Evolutionary conservation across 129 eudicot genomes (phyloP), one percentile per base, ranked within the genome.

Genomic region (carrot (Daucus carota)): DNA sequence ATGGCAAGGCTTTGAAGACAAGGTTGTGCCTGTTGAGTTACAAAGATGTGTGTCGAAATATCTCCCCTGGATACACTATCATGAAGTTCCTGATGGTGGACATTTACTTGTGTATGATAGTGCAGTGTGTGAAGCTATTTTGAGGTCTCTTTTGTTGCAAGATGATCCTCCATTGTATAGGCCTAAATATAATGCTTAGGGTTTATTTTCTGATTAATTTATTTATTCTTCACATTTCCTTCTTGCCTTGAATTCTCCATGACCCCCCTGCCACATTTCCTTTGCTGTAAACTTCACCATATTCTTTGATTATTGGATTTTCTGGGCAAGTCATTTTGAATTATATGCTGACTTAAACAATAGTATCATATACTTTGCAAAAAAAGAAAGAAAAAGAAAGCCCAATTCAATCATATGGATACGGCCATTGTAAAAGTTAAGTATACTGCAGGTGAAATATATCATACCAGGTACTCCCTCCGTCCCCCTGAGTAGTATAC

Each of bases 71-170:
- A 92, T 92, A 33, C 78, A 85, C 74, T 92, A 95, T 80, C 96
- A 92, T 79, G 99, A 95, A 84, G 96, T 95, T 47, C 88, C 90
- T 63, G 94, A 90, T 76, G 97, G 96, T 31, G 99, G 99, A 7
- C 99, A 95, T 78, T 80, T 95, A 87, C 83, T 95, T 26, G 92
- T 90, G 77, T 95, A 95, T 84, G 99, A 95, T 76, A 78, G 77
- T 80, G 90, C 81, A 67, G 96, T 89, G 11, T 91, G 97, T 82
- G 97, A 91, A 79, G 91, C 93, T 73, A 86, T 94, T 78, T 76
- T 94, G 43, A 86, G 93, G 89, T 86, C 96, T 74, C 97, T 94
- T 76, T 78, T 91, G 82, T 88, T 90, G 78, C 92, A 94, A 76
- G 98, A 93, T 76, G 97, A 91, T 84, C 81, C 87, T 79, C 91